phyloP scores from a whole-genome alignment of 306 rosid species.

The Canavalia ensiformis region DNA sequence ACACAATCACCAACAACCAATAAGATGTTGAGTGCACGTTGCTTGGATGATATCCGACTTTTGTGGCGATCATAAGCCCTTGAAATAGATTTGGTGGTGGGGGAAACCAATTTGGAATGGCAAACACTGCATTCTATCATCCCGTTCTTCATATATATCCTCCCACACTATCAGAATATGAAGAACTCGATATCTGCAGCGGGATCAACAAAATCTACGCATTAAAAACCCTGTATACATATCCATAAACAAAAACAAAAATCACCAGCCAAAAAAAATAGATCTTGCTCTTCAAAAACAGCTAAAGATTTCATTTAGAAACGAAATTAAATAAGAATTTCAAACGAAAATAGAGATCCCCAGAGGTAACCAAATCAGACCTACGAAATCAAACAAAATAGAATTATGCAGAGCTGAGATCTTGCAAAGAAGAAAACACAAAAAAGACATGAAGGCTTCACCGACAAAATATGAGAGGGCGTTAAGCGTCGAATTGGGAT shows the following conservation, averaged over 20 bases:
- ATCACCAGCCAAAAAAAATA: slow-evolving; percentile 36
- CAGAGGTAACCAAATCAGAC: not conserved
- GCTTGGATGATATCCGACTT: slow-evolving; percentile 79
- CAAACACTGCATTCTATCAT: slow-evolving; percentile 98
- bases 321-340: slow-evolving; percentile 18
- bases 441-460: slow-evolving; percentile 22
- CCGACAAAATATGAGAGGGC: slow-evolving; percentile 31
- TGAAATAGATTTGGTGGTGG: slow-evolving; percentile 68
- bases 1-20: slow-evolving; percentile 98
- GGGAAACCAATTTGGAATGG: slow-evolving; percentile 89
- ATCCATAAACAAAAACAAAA: not conserved
- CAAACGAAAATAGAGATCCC: slow-evolving; percentile 42
- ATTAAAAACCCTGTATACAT: not conserved
- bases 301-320: slow-evolving; percentile 15
- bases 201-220: not conserved
- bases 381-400: slow-evolving; percentile 15
- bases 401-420: slow-evolving; percentile 56
- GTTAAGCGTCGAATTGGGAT: slow-evolving; percentile 9
- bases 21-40: slow-evolving; percentile 76
- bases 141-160: slow-evolving; percentile 72
- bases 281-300: slow-evolving; percentile 57
- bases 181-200: slow-evolving; percentile 62
- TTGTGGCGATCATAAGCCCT: slow-evolving; percentile 96
- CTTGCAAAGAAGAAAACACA: slow-evolving; percentile 39
- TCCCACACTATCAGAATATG: slow-evolving; percentile 50